These are phyloP conservation scores for Dendrobium officinale DNA, from an alignment of 106 monocot genomes.

Conservation along the genomic window DNA sequence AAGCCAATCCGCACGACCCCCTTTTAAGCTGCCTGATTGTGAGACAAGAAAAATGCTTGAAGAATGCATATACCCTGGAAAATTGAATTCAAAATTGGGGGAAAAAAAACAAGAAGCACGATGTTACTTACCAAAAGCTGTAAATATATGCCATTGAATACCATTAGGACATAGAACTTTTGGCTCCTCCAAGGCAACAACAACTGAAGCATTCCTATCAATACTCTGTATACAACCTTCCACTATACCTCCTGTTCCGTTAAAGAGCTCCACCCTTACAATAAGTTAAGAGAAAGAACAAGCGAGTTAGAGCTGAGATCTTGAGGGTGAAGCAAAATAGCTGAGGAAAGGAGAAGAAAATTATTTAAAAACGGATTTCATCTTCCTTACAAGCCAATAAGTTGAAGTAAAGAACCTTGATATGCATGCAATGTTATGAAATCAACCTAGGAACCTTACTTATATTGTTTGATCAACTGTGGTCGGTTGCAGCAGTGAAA, in stretches of 20 bases:
- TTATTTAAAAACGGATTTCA: too few relatives aligned
- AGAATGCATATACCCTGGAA: neutral
- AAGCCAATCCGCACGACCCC: conserved; percentile 95
- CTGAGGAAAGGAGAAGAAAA: too few relatives aligned
- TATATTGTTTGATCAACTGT: too few relatives aligned
- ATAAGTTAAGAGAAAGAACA: neutral
- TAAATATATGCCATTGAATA: conserved; percentile 86
- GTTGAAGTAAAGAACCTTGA: too few relatives aligned
- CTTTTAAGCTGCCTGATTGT: conserved; percentile 70
- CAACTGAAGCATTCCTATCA: conserved; percentile 35
- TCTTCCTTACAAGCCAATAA: too few relatives aligned
- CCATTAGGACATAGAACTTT: conserved; percentile 32
- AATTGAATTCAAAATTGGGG: neutral
- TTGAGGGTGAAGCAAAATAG: too few relatives aligned
- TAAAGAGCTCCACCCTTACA: conserved; percentile 55
- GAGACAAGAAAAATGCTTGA: neutral
- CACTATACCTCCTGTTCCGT: conserved; percentile 56
- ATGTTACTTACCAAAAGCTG: conserved; percentile 66
- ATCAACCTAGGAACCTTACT: too few relatives aligned
- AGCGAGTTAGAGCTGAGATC: neutral
- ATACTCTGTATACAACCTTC: conserved; percentile 52
- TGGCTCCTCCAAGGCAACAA: conserved; percentile 40
- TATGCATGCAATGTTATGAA: too few relatives aligned
- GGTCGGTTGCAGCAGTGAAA: too few relatives aligned
- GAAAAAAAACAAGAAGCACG: conserved; percentile 1